Evolutionary conservation across 1,284 basidiomycete species (phyloP).

Genomic region (Phenoliferia sp.): DNA sequence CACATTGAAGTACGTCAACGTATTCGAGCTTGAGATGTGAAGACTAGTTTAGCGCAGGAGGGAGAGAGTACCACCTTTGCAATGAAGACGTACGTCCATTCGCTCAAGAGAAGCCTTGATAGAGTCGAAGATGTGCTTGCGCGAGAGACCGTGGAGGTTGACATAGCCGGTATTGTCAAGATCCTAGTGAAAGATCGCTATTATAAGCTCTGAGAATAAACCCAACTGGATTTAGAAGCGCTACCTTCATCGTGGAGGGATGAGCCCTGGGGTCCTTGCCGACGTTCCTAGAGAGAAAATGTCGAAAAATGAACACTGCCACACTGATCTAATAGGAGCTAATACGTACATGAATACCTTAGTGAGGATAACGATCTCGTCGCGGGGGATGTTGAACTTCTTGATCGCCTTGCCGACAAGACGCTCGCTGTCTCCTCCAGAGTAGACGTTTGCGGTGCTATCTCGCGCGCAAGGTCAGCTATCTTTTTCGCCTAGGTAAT

Average conservation of each 20-base stretch:
- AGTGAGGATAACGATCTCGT: conserved; percentile 70
- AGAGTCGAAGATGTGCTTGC: not conserved
- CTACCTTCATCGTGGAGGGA: conserved; percentile 11
- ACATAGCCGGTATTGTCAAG: not conserved
- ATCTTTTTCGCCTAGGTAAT: not conserved
- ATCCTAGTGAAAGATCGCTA: not conserved
- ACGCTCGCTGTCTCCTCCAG: conserved; percentile 62
- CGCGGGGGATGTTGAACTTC: conserved; percentile 61
- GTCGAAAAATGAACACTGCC: not conserved
- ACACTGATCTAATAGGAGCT: not conserved
- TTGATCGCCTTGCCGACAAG: conserved; percentile 67
- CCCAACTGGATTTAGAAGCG: no score
- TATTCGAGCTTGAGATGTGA: conserved; percentile 67
- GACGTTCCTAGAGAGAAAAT: not conserved
- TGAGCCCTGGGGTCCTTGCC: conserved; percentile 11
- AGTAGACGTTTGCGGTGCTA: conserved; percentile 46
- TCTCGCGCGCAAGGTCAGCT: not conserved
- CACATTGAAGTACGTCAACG: conserved; percentile 57
- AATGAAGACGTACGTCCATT: conserved; percentile 35
- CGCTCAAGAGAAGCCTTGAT: conserved; percentile 26
- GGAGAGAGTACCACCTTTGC: no score
- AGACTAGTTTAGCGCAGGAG: no score
- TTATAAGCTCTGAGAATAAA: no score
- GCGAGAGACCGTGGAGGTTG: not conserved
- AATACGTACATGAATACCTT: conserved; percentile 48